These are phyloP conservation scores for Opeltia flavorubescens DNA, from an alignment of 495 filamentous ascomycete species.

Conservation along the genomic window DNA sequence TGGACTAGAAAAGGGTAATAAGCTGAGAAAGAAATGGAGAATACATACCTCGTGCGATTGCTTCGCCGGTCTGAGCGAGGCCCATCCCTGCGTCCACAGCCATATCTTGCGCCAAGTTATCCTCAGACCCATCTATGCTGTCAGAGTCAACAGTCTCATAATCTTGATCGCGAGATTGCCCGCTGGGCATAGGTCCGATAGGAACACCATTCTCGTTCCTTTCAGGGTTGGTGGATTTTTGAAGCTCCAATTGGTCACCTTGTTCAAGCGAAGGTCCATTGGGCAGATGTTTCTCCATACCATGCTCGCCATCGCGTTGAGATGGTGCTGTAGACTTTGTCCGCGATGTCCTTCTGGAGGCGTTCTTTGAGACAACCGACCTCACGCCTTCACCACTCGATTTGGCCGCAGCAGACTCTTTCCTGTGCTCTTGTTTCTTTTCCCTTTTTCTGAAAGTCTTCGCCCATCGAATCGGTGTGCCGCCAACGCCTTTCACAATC, in stretches of 20 bases:
- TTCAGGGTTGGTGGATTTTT: constrained; percentile 1
- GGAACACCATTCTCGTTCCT: background rate
- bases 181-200: constrained; percentile 5
- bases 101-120: constrained; percentile 22
- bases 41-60: constrained; percentile 23
- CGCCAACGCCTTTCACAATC: constrained; percentile 41
- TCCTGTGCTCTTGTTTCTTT: constrained; percentile 26
- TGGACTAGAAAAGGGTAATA: too few relatives aligned
- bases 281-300: constrained; percentile 11
- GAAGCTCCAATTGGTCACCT: constrained; percentile 2
- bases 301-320: constrained; percentile 4
- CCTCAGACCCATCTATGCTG: constrained; percentile 2
- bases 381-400: background rate
- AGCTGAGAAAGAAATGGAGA: background rate
- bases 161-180: background rate
- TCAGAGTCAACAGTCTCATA: constrained; percentile 8
- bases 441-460: constrained; percentile 35
- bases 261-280: background rate
- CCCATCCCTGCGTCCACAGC: constrained; percentile 32
- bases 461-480: constrained; percentile 41
- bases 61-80: constrained; percentile 30
- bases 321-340: constrained; percentile 3
- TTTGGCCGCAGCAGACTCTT: constrained; percentile 2
- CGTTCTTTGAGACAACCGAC: background rate
- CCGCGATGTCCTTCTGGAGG: background rate